Conservation (phyloP, 1,284 basidiomycete species). For the Tilletia indica region DNA sequence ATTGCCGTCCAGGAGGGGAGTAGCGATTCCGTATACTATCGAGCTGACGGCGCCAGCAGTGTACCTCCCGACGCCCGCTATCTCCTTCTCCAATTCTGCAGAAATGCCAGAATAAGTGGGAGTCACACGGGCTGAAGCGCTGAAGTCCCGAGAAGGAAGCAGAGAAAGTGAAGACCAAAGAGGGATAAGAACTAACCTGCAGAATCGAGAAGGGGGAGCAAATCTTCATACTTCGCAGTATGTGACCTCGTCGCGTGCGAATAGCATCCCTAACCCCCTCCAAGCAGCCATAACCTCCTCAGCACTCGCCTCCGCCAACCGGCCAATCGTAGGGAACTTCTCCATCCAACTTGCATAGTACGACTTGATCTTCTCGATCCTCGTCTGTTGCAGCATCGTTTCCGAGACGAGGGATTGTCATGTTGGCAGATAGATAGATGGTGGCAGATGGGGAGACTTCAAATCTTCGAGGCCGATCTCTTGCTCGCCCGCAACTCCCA, state of each 20-base stretch:
- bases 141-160: not conserved
- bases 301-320: conserved; percentile 68
- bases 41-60: conserved; percentile 62
- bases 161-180: no score
- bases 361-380: conserved; percentile 46
- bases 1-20: conserved; percentile 51
- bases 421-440: no score
- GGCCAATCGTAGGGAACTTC: conserved; percentile 56
- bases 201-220: conserved; percentile 65
- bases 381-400: conserved; percentile 97
- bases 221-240: conserved; percentile 58
- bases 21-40: conserved; percentile 50
- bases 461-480: no score
- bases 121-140: no score
- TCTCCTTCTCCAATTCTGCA: conserved; percentile 66
- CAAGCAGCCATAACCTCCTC: conserved; percentile 52
- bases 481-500: no score
- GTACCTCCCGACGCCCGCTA: conserved; percentile 85
- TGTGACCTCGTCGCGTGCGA: conserved; percentile 51
- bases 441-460: no score
- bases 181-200: not conserved
- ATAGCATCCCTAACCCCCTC: conserved; percentile 53
- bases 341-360: conserved; percentile 51
- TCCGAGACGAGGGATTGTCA: conserved; percentile 87
- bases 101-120: conserved; percentile 60